These are phyloP conservation scores for Penicillium sp. DNA, from an alignment of 2,329 filamentous ascomycete genomes.

Conservation along the genomic window DNA sequence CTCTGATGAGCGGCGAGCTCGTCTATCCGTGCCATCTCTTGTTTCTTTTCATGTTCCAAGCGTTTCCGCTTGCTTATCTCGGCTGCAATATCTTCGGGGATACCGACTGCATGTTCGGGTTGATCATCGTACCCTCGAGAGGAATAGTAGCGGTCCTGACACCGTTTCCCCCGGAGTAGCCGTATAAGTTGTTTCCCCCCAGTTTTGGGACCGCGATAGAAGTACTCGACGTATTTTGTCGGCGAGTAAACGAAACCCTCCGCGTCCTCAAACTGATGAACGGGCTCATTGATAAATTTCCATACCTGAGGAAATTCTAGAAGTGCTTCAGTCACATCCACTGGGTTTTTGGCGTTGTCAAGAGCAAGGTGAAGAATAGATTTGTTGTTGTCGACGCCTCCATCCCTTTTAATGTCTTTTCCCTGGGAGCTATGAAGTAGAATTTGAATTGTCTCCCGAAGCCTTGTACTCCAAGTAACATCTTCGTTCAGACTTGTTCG, in stretches of 20 bases:
- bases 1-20: not conserved
- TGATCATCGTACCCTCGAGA: not conserved
- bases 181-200: conserved; percentile 12
- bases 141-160: conserved; percentile 5
- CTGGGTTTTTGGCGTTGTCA: conserved; percentile 50
- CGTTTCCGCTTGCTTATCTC: not conserved
- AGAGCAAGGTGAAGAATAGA: conserved; percentile 59
- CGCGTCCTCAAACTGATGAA: conserved; percentile 52
- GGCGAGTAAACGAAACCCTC: conserved; percentile 59
- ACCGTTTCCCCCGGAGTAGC: not conserved
- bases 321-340: conserved; percentile 55
- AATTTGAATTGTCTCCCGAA: conserved; percentile 54
- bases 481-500: conserved; percentile 33
- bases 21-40: conserved; percentile 1
- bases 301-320: conserved; percentile 59
- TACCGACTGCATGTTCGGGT: not conserved
- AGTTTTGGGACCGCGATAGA: not conserved
- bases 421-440: conserved; percentile 50
- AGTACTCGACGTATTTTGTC: conserved; percentile 55
- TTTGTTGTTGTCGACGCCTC: conserved; percentile 47
- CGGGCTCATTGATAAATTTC: conserved; percentile 57
- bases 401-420: not conserved
- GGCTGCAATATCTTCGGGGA: not conserved
- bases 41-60: not conserved
- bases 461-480: conserved; percentile 37